Evolutionary conservation across 1,284 basidiomycete species (phyloP).

Genomic region (Leccinum variabile): DNA sequence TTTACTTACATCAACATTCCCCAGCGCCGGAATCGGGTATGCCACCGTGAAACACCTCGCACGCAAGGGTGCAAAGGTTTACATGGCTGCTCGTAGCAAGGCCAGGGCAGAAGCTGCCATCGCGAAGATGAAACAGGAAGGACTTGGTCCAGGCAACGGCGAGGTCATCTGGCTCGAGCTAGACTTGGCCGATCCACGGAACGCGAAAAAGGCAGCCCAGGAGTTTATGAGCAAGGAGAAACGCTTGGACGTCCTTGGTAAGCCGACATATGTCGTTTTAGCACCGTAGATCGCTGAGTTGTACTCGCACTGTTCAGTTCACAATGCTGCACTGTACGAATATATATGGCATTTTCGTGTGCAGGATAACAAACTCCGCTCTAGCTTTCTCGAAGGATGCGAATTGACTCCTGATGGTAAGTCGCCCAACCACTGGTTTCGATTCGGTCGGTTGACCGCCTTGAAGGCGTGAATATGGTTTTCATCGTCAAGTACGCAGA

Average conservation of each 20-base stretch:
- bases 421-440: constrained; percentile 1
- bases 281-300: not conserved
- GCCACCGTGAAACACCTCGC: constrained; percentile 47
- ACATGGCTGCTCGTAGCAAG: constrained; percentile 44
- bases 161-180: constrained; percentile 47
- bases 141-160: constrained; percentile 38
- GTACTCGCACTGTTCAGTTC: constrained; percentile 37
- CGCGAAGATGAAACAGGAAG: constrained; percentile 38
- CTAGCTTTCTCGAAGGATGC: constrained; percentile 19
- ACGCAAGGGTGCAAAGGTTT: constrained; percentile 45
- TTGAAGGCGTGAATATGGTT: constrained; percentile 39
- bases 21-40: constrained; percentile 47
- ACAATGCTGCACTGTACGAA: constrained; percentile 52
- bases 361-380: constrained; percentile 6
- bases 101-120: constrained; percentile 42
- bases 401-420: constrained; percentile 37
- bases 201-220: constrained; percentile 46
- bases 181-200: constrained; percentile 45
- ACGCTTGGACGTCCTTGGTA: constrained; percentile 55
- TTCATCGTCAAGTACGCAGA: constrained; percentile 46
- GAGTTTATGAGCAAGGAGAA: constrained; percentile 47
- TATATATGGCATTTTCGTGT: not conserved
- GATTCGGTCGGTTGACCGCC: not conserved
- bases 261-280: constrained; percentile 2
- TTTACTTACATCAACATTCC: not conserved